phyloP scores from a whole-genome alignment of 2,329 filamentous ascomycete species.

The Seiridium cupressi region DNA sequence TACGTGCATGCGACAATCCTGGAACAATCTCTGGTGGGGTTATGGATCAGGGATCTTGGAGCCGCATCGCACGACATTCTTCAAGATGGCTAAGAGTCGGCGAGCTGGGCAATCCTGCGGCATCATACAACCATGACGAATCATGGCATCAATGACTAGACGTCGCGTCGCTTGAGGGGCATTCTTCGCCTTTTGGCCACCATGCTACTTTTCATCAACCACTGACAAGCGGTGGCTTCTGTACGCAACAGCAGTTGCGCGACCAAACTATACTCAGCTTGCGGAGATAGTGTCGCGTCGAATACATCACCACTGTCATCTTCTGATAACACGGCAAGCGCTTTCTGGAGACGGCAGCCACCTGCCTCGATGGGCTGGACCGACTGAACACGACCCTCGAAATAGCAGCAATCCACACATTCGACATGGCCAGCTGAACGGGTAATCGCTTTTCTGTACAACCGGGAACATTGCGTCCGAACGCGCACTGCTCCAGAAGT shows the following conservation, averaged over 20 bases:
- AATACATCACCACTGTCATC: not conserved
- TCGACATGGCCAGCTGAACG: slow-evolving; percentile 21
- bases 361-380: not conserved
- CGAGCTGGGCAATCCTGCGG: not conserved
- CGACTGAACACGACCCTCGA: slow-evolving; percentile 11
- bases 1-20: slow-evolving; percentile 18
- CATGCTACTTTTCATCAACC: too few relatives aligned
- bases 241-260: too few relatives aligned
- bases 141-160: not conserved
- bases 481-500: slow-evolving; percentile 21
- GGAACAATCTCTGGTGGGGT: slow-evolving; percentile 12
- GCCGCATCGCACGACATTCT: slow-evolving; percentile 15
- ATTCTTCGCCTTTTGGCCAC: too few relatives aligned
- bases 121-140: not conserved
- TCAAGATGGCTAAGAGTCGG: not conserved
- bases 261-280: too few relatives aligned
- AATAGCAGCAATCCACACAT: slow-evolving; percentile 13
- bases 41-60: slow-evolving; percentile 11
- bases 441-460: slow-evolving; percentile 20
- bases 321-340: not conserved
- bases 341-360: too few relatives aligned
- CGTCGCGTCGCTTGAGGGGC: too few relatives aligned
- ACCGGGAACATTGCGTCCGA: slow-evolving; percentile 25
- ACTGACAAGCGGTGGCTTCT: too few relatives aligned
- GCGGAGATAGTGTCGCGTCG: too few relatives aligned